phyloP scores from a whole-genome alignment of 2,329 filamentous ascomycete species.

The Calonectria honghensis region DNA sequence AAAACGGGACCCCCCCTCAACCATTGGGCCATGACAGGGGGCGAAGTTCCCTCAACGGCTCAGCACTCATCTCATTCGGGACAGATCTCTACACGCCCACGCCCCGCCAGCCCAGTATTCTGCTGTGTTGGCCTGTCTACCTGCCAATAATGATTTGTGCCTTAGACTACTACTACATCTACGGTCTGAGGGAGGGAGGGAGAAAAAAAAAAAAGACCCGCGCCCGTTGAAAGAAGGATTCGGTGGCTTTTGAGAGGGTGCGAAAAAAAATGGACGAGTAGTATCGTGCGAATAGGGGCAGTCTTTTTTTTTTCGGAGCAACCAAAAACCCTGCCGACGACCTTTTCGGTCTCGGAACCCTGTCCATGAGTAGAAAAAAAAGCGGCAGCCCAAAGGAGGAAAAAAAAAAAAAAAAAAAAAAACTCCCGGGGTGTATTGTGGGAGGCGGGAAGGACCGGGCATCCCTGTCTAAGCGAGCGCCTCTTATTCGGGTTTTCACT shows the following conservation, averaged over 20 bases:
- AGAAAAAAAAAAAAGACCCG: neutral
- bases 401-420: constrained; percentile 9
- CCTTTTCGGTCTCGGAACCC: neutral
- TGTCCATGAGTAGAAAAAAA: neutral
- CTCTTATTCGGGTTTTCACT: neutral
- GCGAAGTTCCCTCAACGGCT: neutral
- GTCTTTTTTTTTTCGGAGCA: neutral
- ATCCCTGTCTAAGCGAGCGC: constrained; percentile 4
- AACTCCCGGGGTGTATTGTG: neutral
- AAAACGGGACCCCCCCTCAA: neutral
- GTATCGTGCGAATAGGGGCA: neutral
- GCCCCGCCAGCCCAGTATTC: constrained; percentile 1
- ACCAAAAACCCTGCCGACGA: neutral
- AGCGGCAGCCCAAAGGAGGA: neutral
- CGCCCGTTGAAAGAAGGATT: neutral
- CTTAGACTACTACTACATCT: neutral
- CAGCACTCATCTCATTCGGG: neutral
- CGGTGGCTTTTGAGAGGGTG: neutral
- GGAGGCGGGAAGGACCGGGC: neutral
- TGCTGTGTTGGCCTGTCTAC: neutral
- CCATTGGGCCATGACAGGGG: neutral
- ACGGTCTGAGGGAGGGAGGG: neutral
- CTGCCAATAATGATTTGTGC: neutral
- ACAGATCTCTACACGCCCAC: constrained; percentile 1
- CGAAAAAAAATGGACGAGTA: neutral